Percentiles rank a stretch among this genome's conserved stretches.
phyloP scores from a whole-genome alignment of 169 alveolate species.

The Eimeria maxima region DNA sequence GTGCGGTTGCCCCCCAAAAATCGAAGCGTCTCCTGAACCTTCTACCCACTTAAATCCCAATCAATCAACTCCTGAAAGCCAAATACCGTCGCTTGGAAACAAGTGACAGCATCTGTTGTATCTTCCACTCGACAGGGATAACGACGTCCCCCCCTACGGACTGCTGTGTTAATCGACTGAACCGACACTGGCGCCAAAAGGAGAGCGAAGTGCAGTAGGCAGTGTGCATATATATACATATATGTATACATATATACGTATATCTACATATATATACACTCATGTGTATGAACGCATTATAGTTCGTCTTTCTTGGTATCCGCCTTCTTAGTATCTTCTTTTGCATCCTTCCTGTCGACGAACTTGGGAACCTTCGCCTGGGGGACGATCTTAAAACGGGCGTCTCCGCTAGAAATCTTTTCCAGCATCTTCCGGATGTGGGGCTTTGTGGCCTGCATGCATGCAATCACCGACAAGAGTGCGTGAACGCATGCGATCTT shows the following conservation, averaged over 20 bases:
- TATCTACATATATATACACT: no score
- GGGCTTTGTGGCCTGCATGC: slow-evolving; percentile 62
- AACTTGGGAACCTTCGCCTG: slow-evolving; percentile 63
- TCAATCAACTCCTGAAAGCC: neutral
- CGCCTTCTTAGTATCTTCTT: slow-evolving; percentile 28
- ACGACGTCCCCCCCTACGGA: neutral
- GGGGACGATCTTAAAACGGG: slow-evolving; percentile 76
- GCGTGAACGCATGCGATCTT: neutral
- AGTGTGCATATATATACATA: neutral
- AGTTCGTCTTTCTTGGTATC: slow-evolving; percentile 68
- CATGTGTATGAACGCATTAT: neutral
- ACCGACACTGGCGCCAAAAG: neutral
- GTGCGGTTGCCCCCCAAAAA: neutral
- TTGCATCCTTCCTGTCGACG: slow-evolving; percentile 68
- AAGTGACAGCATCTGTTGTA: neutral
- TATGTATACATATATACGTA: neutral
- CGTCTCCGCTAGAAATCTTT: slow-evolving; percentile 66
- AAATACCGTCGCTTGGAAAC: neutral
- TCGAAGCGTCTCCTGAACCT: neutral
- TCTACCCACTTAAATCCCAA: neutral
- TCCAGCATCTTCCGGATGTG: slow-evolving; percentile 59
- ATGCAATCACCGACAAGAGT: neutral
- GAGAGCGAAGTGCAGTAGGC: neutral
- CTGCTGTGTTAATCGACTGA: no score
- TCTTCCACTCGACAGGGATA: neutral